Evolutionary conservation across 2,329 filamentous ascomycete genomes (phyloP).

Genomic region (Neofusicoccum umdonicola): DNA sequence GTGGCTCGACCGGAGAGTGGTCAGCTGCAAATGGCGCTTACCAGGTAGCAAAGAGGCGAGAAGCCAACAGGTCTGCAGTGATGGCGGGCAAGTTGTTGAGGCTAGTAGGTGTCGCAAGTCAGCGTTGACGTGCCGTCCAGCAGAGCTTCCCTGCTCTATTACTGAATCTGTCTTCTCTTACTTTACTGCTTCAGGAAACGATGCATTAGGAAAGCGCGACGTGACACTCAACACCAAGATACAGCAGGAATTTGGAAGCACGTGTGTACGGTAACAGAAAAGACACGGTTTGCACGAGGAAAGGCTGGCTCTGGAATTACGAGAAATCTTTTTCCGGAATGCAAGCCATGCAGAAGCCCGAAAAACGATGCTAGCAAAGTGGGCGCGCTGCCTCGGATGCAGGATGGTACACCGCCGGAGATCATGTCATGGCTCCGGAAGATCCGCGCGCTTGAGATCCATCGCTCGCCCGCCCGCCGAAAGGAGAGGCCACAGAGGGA

Average conservation of each 20-base stretch:
- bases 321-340: background rate
- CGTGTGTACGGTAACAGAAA: background rate
- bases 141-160: background rate
- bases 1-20: too few species aligned
- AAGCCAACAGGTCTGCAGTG: too few species aligned
- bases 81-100: too few species aligned
- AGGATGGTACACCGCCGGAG: slow-evolving; percentile 4
- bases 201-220: background rate
- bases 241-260: background rate
- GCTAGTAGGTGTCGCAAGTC: background rate
- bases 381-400: slow-evolving; percentile 1
- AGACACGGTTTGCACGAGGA: background rate
- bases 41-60: too few species aligned
- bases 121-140: background rate
- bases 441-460: slow-evolving; percentile 1
- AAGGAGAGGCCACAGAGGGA: background rate
- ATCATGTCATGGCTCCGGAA: slow-evolving; percentile 5
- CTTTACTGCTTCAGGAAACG: background rate
- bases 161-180: background rate
- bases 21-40: too few species aligned
- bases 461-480: background rate
- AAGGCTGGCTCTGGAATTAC: background rate
- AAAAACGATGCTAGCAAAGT: background rate
- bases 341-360: background rate
- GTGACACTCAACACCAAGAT: background rate